Conservation (phyloP, 208 protist genomes). For the Crithidia acanthocephali region DNA sequence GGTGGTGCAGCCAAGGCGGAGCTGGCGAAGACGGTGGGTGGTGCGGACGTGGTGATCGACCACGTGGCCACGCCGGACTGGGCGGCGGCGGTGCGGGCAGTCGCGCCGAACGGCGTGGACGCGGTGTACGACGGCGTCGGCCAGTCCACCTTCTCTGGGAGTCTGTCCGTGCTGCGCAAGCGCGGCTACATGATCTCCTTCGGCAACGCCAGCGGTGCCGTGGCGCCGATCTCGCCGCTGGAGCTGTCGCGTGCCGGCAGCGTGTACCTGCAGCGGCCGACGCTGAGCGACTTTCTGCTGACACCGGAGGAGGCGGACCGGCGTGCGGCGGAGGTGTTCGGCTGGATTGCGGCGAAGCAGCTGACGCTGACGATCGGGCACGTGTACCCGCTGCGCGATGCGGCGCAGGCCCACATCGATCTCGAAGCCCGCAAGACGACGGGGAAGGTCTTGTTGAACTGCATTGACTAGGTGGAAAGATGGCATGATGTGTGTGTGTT, state of each 20-base stretch:
- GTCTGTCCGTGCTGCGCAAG: constrained; percentile 66
- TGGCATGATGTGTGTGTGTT: neutral
- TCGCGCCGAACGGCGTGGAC: constrained; percentile 60
- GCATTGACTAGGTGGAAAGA: constrained; percentile 14
- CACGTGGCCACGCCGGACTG: constrained; percentile 64
- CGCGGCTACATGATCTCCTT: constrained; percentile 90
- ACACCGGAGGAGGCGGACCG: constrained; percentile 42
- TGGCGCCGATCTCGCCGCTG: constrained; percentile 65
- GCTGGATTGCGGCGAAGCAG: constrained; percentile 51
- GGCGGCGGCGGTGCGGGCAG: constrained; percentile 44
- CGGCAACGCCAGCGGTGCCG: constrained; percentile 91
- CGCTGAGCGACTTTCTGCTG: constrained; percentile 62
- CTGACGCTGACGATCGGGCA: constrained; percentile 55
- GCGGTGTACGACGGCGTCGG: constrained; percentile 94
- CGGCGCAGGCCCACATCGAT: constrained; percentile 57
- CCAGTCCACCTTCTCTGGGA: constrained; percentile 68
- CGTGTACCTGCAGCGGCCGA: constrained; percentile 84
- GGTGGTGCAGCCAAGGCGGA: constrained; percentile 71
- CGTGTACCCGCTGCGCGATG: constrained; percentile 55
- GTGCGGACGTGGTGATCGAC: constrained; percentile 79
- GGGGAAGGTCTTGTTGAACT: constrained; percentile 51
- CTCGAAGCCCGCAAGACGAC: constrained; percentile 54
- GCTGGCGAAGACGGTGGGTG: constrained; percentile 50
- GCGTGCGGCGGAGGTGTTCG: constrained; percentile 68
- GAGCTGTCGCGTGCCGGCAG: constrained; percentile 62